Conservation (phyloP, 495 filamentous ascomycete genomes). For the Penicillium taxi region DNA sequence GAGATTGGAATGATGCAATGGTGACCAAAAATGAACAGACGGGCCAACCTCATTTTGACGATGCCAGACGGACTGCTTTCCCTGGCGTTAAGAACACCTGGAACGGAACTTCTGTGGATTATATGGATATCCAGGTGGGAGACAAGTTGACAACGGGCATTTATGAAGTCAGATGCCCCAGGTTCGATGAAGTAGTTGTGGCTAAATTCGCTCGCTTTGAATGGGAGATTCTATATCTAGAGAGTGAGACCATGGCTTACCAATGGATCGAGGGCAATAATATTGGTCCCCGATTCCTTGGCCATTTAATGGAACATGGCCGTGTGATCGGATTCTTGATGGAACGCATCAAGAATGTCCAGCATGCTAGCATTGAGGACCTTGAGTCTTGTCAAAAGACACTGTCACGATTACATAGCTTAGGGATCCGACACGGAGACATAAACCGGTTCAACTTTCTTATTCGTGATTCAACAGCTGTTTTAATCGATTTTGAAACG, state of each 20-base stretch:
- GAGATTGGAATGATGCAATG: slow-evolving; percentile 22
- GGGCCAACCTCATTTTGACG: slow-evolving; percentile 16
- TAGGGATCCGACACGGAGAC: slow-evolving; percentile 37
- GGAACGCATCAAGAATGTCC: slow-evolving; percentile 22
- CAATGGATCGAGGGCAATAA: slow-evolving; percentile 27
- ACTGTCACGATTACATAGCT: slow-evolving; percentile 25
- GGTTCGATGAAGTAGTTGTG: slow-evolving; percentile 21
- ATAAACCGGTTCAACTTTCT: slow-evolving; percentile 42
- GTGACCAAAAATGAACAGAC: slow-evolving; percentile 13
- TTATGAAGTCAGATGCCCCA: slow-evolving; percentile 19
- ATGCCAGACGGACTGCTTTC: slow-evolving; percentile 10
- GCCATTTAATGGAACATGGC: slow-evolving; percentile 35
- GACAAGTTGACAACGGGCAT: slow-evolving; percentile 15
- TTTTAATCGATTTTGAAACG: slow-evolving; percentile 33
- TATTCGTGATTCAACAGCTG: slow-evolving; percentile 16
- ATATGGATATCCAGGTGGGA: slow-evolving; percentile 12
- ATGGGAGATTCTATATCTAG: slow-evolving; percentile 33
- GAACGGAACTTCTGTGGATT: slow-evolving; percentile 19
- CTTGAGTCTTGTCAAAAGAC: slow-evolving; percentile 19
- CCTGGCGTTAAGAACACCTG: slow-evolving; percentile 15
- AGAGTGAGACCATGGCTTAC: slow-evolving; percentile 37
- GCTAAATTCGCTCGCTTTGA: slow-evolving; percentile 35
- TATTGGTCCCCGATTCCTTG: slow-evolving; percentile 36
- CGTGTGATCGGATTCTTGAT: slow-evolving; percentile 42
- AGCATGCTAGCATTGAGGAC: slow-evolving; percentile 26